Evolutionary conservation across 2,329 filamentous ascomycete genomes (phyloP).

Genomic region (Sporothrix protearum): DNA sequence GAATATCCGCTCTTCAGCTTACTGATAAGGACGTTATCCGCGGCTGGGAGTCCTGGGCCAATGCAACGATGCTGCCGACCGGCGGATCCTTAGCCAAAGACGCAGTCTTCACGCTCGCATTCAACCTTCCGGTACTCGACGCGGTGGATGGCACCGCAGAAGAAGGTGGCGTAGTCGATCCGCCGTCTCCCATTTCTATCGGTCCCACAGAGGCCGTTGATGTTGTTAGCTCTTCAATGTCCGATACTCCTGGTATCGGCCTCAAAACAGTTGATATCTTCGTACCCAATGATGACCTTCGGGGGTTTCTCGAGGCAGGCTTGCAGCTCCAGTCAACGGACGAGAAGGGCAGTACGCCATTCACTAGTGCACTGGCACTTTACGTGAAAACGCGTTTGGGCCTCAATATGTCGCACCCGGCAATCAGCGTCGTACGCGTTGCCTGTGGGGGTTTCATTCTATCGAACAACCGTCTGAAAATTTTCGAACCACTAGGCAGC

Average conservation of each 20-base stretch:
- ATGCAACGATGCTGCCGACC: slow-evolving; percentile 37
- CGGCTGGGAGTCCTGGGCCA: slow-evolving; percentile 52
- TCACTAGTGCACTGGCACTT: slow-evolving; percentile 48
- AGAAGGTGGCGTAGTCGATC: neutral
- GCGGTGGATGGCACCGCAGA: neutral
- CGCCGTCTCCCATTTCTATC: neutral
- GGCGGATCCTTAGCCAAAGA: slow-evolving; percentile 43
- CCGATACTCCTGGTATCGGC: slow-evolving; percentile 30
- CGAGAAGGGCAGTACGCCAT: slow-evolving; percentile 36
- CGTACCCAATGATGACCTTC: slow-evolving; percentile 47
- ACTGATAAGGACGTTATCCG: slow-evolving; percentile 49
- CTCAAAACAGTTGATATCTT: slow-evolving; percentile 51
- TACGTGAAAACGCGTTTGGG: slow-evolving; percentile 54
- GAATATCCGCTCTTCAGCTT: slow-evolving; percentile 48
- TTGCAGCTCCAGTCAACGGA: slow-evolving; percentile 27
- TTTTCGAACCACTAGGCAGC: slow-evolving; percentile 33
- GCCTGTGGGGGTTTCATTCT: slow-evolving; percentile 56
- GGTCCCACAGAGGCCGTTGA: neutral
- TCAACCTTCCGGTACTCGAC: slow-evolving; percentile 30
- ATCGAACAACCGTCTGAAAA: slow-evolving; percentile 51
- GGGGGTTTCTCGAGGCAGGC: slow-evolving; percentile 45
- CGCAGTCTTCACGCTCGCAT: slow-evolving; percentile 50
- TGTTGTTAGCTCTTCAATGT: neutral
- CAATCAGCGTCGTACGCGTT: slow-evolving; percentile 51
- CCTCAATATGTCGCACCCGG: slow-evolving; percentile 53